These are phyloP conservation scores for Fusarium gaditjirri DNA, from an alignment of 2,329 filamentous ascomycete genomes.

Conservation along the genomic window DNA sequence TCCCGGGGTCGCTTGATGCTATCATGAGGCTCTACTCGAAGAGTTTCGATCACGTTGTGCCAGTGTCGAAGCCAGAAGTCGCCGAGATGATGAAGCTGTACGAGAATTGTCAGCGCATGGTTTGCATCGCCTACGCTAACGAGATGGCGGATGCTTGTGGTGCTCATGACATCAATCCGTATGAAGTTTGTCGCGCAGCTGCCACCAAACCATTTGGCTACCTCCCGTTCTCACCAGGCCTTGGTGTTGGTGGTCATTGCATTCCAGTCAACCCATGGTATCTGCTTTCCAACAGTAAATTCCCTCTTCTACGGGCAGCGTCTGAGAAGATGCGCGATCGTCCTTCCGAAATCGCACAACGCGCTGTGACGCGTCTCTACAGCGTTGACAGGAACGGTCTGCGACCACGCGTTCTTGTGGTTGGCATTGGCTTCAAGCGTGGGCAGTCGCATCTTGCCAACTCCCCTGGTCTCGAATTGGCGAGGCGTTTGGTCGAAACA, in stretches of 20 bases:
- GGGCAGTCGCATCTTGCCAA: slow-evolving; percentile 60
- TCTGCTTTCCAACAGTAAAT: slow-evolving; percentile 58
- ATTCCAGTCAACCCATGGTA: slow-evolving; percentile 67
- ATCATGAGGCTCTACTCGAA: slow-evolving; percentile 58
- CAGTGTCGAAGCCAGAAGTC: slow-evolving; percentile 63
- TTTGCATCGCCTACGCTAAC: slow-evolving; percentile 65
- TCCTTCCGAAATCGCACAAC: slow-evolving; percentile 53
- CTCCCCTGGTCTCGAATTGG: slow-evolving; percentile 58
- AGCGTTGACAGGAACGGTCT: not conserved
- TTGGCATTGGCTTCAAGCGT: slow-evolving; percentile 62
- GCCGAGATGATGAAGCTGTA: slow-evolving; percentile 69
- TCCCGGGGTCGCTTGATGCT: slow-evolving; percentile 56
- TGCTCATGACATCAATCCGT: slow-evolving; percentile 58
- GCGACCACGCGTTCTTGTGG: slow-evolving; percentile 53
- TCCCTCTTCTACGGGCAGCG: slow-evolving; percentile 59
- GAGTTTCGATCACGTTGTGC: slow-evolving; percentile 60
- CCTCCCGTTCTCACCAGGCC: slow-evolving; percentile 57
- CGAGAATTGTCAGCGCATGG: slow-evolving; percentile 67
- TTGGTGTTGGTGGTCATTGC: slow-evolving; percentile 66
- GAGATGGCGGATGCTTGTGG: slow-evolving; percentile 66
- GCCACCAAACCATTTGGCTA: slow-evolving; percentile 65
- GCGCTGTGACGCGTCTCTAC: slow-evolving; percentile 49
- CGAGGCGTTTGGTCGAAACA: slow-evolving; percentile 50
- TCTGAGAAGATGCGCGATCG: slow-evolving; percentile 57
- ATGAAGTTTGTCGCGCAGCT: slow-evolving; percentile 61